Base-by-base conservation (phyloP, 306 rosid species). In the Dicorynia guianensis region DNA sequence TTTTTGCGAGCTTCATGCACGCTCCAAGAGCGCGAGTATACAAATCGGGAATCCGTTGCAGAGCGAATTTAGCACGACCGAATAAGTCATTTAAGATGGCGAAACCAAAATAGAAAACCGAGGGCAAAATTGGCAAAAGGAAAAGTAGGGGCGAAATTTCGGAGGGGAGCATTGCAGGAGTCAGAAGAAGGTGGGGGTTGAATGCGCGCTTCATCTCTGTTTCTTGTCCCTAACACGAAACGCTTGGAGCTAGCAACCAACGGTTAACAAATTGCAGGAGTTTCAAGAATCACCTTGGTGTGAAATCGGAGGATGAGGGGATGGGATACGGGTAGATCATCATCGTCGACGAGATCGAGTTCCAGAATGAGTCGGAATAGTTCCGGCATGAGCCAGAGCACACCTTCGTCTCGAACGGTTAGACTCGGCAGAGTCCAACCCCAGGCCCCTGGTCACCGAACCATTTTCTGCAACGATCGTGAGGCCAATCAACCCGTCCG, bases 391-490 rank as follows among this genome's bases (percentile, higher is more conserved):
- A 9, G 18, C 14, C 81, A 74, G 43, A 79, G 84, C 11, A 35
- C 64, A 10, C 18, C 80, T 25, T 84, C 89, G 65, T 58, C 82
- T 68, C 76, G 63, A 46, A 77, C 88, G 56, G 86, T 87, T 68
- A 81, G 85, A 34, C 88, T 87, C 64, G 94, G 94, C 36, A 83
- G 79, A 17, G 87, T 87, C 77, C 89, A 83, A 87, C 94, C 94
- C 0, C 94, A 89, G 72, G 88, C 94, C 1, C 94, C 94, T 36
- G 81, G 82, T n/a, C 62, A 87, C 76, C 91, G 94, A 44, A 89
- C 88, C 58, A 79, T 89, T 46, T 87, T 46, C 81, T 85, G 91
- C 82, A 89, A 89, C 52, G 88, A 89, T 71, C 91, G 88, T 55
- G 91, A 87, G 40, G 83, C 88, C 30, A 89, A 89, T 71, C 79